Base-by-base conservation (phyloP, 2,329 filamentous ascomycete genomes). In the Cladosporium velox region DNA sequence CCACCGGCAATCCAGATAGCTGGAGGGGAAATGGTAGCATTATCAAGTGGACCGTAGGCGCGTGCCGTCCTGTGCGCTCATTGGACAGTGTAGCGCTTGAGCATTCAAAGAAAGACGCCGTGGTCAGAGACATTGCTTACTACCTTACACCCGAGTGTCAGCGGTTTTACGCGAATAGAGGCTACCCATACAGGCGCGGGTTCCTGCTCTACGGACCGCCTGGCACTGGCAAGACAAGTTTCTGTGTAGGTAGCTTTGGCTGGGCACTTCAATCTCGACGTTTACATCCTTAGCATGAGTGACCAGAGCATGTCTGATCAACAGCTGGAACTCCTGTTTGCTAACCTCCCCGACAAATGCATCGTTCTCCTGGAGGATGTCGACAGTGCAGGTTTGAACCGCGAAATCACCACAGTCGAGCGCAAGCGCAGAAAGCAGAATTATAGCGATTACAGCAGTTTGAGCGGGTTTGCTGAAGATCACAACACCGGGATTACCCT, bases 221-320 rank as follows among this genome's bases (percentile, higher is more conserved):
- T n/a, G 72, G 72, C 2, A 73, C 72, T 1, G 72, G 72, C 4
- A 74, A 74, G 52, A 70, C 69, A 28, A 69, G 66, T 8, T 67
- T 75, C 5, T 71, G 67, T 1, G 70, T 71, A 12, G 79, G 70
- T 71, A 12, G 79, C 80, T 2, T 69, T 81, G 0, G 80, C 80
- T 15, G 79, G 79, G 0, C 75, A 80, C 32, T 81, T 81, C 52
- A 76, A 78, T 2, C 73, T 82, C 3, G 65, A 70, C 62, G 49
- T 72, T 7, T 71, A 71, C 6, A 76, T 77, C 54, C 76, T 79
- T n/a, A 78, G 77, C 18, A 73, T 81, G 24, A 76, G 75, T 28
- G 93, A 97, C 78, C 82, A 97, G 74, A 93, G 97, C 4, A 93
- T 98, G 81, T 87, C 86, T 47, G 90, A 92, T 74, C 80, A 86